phyloP scores from a whole-genome alignment of 169 alveolate species.

The Plasmodium cynomolgi region DNA sequence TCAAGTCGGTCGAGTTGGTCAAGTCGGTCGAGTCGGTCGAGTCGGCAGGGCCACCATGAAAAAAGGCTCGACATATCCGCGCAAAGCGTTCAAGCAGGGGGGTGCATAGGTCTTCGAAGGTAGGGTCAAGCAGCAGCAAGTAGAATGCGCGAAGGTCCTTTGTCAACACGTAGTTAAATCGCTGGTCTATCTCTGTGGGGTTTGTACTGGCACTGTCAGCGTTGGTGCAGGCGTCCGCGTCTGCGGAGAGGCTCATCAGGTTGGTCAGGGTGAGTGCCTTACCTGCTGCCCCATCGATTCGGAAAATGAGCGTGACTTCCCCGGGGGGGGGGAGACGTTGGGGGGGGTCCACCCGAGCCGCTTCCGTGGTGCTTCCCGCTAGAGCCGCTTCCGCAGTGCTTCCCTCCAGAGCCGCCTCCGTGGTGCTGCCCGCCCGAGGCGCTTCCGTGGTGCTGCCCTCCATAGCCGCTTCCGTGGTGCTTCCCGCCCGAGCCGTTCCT shows the following conservation, averaged over 20 bases:
- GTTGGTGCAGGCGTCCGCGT: neutral
- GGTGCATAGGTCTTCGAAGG: neutral
- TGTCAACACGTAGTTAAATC: slow-evolving; percentile 40
- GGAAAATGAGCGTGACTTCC: neutral
- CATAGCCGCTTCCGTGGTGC: no score
- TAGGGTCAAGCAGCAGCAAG: slow-evolving; percentile 21
- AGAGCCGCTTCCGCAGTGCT: no score
- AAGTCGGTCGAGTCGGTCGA: neutral
- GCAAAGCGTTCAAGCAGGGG: slow-evolving; percentile 14
- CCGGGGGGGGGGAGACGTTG: neutral
- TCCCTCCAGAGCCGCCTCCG: no score
- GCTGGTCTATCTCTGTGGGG: neutral
- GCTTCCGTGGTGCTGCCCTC: no score
- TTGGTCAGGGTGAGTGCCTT: neutral
- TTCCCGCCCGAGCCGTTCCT: neutral
- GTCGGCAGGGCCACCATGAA: neutral
- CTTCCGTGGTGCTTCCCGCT: no score
- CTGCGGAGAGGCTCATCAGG: neutral
- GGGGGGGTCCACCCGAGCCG: neutral
- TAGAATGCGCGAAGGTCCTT: slow-evolving; percentile 3
- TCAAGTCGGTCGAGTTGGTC: neutral
- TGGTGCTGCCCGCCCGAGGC: no score
- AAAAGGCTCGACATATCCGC: neutral
- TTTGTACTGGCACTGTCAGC: neutral
- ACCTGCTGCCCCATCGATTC: neutral